phyloP scores from a whole-genome alignment of 2,329 filamentous ascomycete genomes.

The Aureobasidium mangrovei region DNA sequence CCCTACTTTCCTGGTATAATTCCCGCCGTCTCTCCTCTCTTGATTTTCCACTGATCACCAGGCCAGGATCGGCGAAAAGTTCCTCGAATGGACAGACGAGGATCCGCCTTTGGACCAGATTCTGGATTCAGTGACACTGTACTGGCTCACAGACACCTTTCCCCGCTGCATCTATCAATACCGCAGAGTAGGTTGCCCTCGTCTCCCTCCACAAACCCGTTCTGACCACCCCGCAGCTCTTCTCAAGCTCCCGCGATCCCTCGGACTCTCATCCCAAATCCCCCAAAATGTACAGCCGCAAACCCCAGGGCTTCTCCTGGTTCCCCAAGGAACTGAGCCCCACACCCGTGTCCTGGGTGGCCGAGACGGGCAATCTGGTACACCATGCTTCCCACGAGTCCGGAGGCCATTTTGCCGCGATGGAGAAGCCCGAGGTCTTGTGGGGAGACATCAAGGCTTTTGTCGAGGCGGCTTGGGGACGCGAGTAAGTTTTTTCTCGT shows the following conservation, averaged over 20 bases:
- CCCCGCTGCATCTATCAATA: slow-evolving; percentile 42
- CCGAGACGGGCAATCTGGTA: slow-evolving; percentile 32
- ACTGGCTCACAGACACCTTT: slow-evolving; percentile 44
- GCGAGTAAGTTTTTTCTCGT: too few species aligned
- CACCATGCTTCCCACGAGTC: slow-evolving; percentile 31
- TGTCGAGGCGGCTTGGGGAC: slow-evolving; percentile 17
- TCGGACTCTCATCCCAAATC: background rate
- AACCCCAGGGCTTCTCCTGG: slow-evolving; percentile 37
- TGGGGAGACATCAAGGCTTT: slow-evolving; percentile 28
- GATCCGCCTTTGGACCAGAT: slow-evolving; percentile 34
- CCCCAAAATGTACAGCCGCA: slow-evolving; percentile 18
- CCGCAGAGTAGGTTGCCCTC: slow-evolving; percentile 20
- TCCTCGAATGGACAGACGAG: slow-evolving; percentile 44
- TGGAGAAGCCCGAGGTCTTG: slow-evolving; percentile 28
- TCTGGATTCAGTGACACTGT: slow-evolving; percentile 43
- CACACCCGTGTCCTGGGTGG: slow-evolving; percentile 30
- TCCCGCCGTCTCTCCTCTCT: background rate
- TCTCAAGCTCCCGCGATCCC: background rate
- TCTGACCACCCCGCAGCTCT: background rate
- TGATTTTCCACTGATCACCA: background rate
- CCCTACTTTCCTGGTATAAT: slow-evolving; percentile 44
- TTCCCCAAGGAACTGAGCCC: slow-evolving; percentile 36
- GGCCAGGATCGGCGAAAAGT: slow-evolving; percentile 48
- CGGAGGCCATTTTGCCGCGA: slow-evolving; percentile 33
- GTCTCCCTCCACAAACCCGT: background rate